phyloP scores from a whole-genome alignment of 1,284 basidiomycete species.

The Caloboletus inedulis region DNA sequence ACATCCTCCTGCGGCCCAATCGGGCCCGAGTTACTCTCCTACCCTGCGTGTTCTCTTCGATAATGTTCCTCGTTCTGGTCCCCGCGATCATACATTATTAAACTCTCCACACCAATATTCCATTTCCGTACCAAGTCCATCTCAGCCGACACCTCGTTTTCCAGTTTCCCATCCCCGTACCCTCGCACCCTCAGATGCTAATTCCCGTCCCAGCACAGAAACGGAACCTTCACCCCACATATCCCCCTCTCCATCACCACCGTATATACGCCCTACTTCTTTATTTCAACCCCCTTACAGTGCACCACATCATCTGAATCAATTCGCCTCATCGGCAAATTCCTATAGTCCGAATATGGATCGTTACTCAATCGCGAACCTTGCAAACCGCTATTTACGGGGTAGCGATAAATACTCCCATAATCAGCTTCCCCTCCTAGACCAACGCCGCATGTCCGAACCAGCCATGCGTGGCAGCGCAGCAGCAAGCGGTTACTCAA shows the following conservation, averaged over 20 bases:
- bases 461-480: constrained; percentile 43
- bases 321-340: constrained; percentile 41
- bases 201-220: neutral
- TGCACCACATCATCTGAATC: constrained; percentile 44
- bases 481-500: constrained; percentile 19
- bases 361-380: constrained; percentile 37
- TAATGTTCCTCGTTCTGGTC: constrained; percentile 14
- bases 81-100: constrained; percentile 12
- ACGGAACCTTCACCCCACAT: constrained; percentile 26
- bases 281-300: constrained; percentile 42
- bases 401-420: constrained; percentile 40
- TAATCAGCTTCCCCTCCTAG: constrained; percentile 37
- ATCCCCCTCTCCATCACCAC: constrained; percentile 44
- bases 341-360: constrained; percentile 35
- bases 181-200: constrained; percentile 6
- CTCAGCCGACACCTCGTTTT: constrained; percentile 14
- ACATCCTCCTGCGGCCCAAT: constrained; percentile 3
- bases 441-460: constrained; percentile 64
- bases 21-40: constrained; percentile 14
- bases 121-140: constrained; percentile 15
- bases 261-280: constrained; percentile 37
- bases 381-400: constrained; percentile 37
- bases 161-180: constrained; percentile 4
- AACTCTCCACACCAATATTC: constrained; percentile 13
- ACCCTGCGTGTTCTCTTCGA: constrained; percentile 10